These are phyloP conservation scores for Didymella pinodella DNA, from an alignment of 2,329 filamentous ascomycete species.

Conservation along the genomic window DNA sequence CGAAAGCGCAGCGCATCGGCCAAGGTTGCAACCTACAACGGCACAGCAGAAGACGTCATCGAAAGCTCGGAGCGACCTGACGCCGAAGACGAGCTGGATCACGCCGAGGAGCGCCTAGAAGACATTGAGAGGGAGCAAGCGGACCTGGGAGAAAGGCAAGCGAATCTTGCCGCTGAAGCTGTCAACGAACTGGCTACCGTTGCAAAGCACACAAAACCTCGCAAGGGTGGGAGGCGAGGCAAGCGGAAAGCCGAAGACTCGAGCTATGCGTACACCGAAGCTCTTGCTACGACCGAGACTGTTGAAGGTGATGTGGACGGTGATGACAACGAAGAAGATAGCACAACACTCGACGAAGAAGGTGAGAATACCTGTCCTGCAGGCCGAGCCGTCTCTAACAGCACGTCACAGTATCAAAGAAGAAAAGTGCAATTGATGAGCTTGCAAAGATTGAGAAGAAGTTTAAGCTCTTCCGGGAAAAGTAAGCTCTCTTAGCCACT, in stretches of 20 bases:
- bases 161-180: constrained; percentile 44
- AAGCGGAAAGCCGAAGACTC: constrained; percentile 60
- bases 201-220: constrained; percentile 47
- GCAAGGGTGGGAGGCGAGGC: constrained; percentile 55
- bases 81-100: constrained; percentile 62
- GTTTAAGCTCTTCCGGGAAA: constrained; percentile 84
- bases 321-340: constrained; percentile 56
- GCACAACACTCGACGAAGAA: constrained; percentile 49
- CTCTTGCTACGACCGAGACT: constrained; percentile 69
- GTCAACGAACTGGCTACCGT: constrained; percentile 47
- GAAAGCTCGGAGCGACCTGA: constrained; percentile 41
- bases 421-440: constrained; percentile 80
- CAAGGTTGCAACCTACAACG: constrained; percentile 37
- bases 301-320: constrained; percentile 61
- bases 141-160: constrained; percentile 47
- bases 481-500: constrained; percentile 58
- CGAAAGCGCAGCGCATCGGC: constrained; percentile 47
- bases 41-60: constrained; percentile 41
- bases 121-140: constrained; percentile 43
- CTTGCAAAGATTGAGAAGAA: constrained; percentile 84
- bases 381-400: background rate
- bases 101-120: constrained; percentile 48
- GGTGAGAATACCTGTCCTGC: constrained; percentile 28
- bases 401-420: constrained; percentile 70
- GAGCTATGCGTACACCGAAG: constrained; percentile 42